phyloP scores from a whole-genome alignment of 305 asterid genomes.

The Plantago rigida region DNA sequence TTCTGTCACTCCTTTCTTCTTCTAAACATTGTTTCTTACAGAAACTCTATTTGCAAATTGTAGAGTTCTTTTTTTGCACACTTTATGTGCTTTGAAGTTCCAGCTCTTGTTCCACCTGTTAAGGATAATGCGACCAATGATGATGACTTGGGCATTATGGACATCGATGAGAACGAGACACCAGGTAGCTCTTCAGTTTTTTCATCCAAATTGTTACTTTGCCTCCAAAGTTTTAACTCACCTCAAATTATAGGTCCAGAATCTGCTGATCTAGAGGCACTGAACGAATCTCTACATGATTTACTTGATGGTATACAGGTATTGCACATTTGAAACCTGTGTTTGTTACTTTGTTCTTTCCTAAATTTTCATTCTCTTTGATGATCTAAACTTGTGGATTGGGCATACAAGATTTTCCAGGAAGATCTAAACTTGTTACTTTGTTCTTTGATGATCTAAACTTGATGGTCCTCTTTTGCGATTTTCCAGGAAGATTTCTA shows the following conservation, averaged over 20 bases:
- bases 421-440: too few relatives aligned
- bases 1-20: too few relatives aligned
- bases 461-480: conserved; percentile 8
- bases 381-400: too few relatives aligned
- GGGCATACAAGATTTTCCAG: too few relatives aligned
- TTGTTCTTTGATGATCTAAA: too few relatives aligned
- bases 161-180: conserved; percentile 81
- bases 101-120: conserved; percentile 89
- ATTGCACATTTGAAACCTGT: conserved; percentile 22
- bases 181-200: conserved; percentile 41
- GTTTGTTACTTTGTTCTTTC: conserved; percentile 12
- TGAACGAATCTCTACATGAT: conserved; percentile 85
- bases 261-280: conserved; percentile 70
- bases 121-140: conserved; percentile 44
- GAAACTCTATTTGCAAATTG: conserved; percentile 25
- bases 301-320: conserved; percentile 98
- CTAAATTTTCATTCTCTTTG: conserved; percentile 20
- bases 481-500: conserved; percentile 83
- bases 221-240: conserved; percentile 17
- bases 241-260: conserved; percentile 46
- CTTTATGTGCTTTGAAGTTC: conserved; percentile 99
- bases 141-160: conserved; percentile 93
- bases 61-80: conserved; percentile 99
- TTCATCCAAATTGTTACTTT: conserved; percentile 17
- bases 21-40: not conserved